Percentiles rank a stretch among this genome's conserved stretches.
Conservation (phyloP, 2,329 filamentous ascomycete genomes). For the Aureobasidium sp. region DNA sequence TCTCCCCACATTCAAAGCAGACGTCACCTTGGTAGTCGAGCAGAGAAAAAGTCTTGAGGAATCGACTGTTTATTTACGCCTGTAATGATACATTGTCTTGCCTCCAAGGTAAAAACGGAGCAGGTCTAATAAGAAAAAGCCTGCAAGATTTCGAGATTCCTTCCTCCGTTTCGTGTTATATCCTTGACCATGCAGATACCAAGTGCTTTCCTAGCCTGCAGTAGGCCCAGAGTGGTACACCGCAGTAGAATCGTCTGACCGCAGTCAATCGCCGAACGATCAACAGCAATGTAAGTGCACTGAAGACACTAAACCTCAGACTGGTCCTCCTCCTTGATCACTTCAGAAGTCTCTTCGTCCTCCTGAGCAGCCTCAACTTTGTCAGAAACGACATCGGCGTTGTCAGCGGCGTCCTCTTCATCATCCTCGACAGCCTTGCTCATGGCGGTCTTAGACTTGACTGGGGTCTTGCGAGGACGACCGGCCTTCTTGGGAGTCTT, state of each 20-base stretch:
- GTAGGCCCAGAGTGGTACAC: background rate
- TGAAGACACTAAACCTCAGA: background rate
- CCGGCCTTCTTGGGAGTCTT: background rate
- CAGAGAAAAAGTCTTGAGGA: too few species aligned
- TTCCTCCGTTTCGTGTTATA: background rate
- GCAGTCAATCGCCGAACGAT: background rate
- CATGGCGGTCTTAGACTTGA: background rate
- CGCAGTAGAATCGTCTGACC: background rate
- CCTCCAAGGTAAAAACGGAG: too few species aligned
- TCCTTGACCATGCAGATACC: background rate
- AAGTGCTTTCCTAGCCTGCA: background rate
- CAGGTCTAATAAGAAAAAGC: too few species aligned
- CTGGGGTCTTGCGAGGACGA: conserved; percentile 1
- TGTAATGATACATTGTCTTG: too few species aligned
- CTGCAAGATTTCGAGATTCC: too few species aligned
- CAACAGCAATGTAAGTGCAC: background rate
- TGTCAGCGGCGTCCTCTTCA: background rate
- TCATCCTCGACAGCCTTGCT: background rate
- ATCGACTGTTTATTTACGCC: too few species aligned
- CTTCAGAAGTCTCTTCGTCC: background rate
- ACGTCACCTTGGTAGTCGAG: too few species aligned
- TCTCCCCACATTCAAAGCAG: too few species aligned
- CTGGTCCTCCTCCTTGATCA: background rate
- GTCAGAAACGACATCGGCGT: background rate
- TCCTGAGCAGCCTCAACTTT: background rate